Conservation (phyloP, 805 yeast species). For the Danielia oregonensis region DNA sequence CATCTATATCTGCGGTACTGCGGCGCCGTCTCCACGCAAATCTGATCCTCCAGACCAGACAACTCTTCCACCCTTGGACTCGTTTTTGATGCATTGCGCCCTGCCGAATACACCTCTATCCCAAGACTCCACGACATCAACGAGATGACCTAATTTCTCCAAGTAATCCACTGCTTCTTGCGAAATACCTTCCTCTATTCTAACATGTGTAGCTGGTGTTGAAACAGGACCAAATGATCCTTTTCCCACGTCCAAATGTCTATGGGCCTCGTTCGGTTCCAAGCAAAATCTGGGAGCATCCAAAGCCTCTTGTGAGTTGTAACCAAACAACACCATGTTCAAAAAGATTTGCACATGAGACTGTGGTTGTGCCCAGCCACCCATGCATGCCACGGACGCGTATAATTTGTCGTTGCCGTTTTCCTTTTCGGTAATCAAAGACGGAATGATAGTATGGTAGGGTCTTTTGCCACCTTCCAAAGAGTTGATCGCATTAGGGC, state of each 20-base stretch:
- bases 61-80: constrained; percentile 35
- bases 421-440: constrained; percentile 54
- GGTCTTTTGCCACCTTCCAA: constrained; percentile 70
- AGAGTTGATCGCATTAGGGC: constrained; percentile 53
- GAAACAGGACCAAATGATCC: constrained; percentile 67
- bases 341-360: constrained; percentile 77
- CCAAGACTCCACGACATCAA: constrained; percentile 39
- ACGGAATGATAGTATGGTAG: constrained; percentile 82
- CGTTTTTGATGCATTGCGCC: constrained; percentile 66
- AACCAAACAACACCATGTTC: constrained; percentile 58
- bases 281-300: constrained; percentile 75
- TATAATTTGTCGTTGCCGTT: constrained; percentile 41
- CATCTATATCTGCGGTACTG: constrained; percentile 50
- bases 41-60: constrained; percentile 73
- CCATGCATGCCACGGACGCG: constrained; percentile 80
- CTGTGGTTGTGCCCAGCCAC: constrained; percentile 84
- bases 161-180: constrained; percentile 44
- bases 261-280: constrained; percentile 44
- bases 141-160: constrained; percentile 53
- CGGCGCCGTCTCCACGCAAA: constrained; percentile 82
- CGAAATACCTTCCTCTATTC: constrained; percentile 63
- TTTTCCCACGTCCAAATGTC: constrained; percentile 44
- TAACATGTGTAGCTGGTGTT: constrained; percentile 54
- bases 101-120: constrained; percentile 53
- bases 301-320: constrained; percentile 68